Base-by-base conservation (phyloP, 257 asterid genomes). In the Handroanthus guayacan region DNA sequence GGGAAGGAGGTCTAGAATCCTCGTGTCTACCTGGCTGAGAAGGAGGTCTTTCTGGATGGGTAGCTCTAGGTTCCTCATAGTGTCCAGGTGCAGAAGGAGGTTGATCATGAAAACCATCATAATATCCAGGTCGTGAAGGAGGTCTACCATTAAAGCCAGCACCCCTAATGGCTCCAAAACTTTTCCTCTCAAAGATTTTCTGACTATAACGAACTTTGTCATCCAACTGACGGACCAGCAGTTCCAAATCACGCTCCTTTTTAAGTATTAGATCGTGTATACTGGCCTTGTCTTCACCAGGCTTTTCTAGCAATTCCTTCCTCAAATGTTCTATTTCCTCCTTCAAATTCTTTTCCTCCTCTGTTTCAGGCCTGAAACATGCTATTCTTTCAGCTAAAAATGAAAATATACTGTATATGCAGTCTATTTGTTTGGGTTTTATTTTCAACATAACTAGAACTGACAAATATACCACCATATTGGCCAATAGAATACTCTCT, bases 261-360 rank as follows among this genome's bases (percentile, higher is more conserved):
- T 85, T 74, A 20, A 34, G 69, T 71, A 92, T 78, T 48, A 82
- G 77, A 72, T 86, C 87, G n/a, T 68, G 84, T 65, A 80, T 10
- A 67, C 69, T 61, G 7, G 80, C 65, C 62, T 82, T 77, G 50
- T 85, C 87, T 47, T 88, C 88, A 34, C 75, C 82, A 3, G 93
- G 62, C 52, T 81, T 76, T 78, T 82, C 76, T 68, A 45, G 68
- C 62, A 87, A 45, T 73, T 87, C 91, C 64, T 80, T 82, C 51
- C 81, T 86, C 83, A 90, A 79, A 12, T 63, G 84, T 63, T 86
- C 90, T 13, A 92, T 84, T 77, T 90, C 95, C 79, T 86, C 91
- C 81, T 84, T 92, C 87, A 90, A 54, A 37, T 69, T 86, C 89
- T 86, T 92, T 80, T 92, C 95, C 72, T 89, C 95, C 78, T 88